A percentile compares a stretch with the other conserved stretches of the same genome.
These are phyloP conservation scores for Leptographium radiaticola DNA, from an alignment of 2,329 filamentous ascomycete genomes.

Conservation along the genomic window DNA sequence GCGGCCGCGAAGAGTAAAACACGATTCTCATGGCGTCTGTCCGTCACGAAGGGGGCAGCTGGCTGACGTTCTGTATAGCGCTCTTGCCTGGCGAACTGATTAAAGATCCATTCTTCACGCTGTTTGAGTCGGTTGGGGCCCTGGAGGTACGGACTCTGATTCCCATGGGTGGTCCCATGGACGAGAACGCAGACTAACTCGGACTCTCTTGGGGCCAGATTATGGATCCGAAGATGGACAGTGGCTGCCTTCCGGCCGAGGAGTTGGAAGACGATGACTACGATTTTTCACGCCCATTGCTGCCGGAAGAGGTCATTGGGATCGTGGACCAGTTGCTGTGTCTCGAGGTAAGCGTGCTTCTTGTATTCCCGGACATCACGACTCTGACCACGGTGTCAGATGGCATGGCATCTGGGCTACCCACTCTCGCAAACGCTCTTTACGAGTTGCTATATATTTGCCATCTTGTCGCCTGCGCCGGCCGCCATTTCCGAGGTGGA, in stretches of 20 bases:
- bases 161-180: too few species aligned
- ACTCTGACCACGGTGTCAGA: slow-evolving; percentile 36
- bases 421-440: slow-evolving; percentile 90
- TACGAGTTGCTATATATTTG: slow-evolving; percentile 82
- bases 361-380: background rate
- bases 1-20: slow-evolving; percentile 36
- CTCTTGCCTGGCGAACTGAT: slow-evolving; percentile 70
- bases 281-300: slow-evolving; percentile 53
- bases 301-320: slow-evolving; percentile 71
- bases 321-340: slow-evolving; percentile 90
- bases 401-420: slow-evolving; percentile 95
- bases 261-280: slow-evolving; percentile 78
- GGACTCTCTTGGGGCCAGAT: slow-evolving; percentile 46
- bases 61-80: slow-evolving; percentile 30
- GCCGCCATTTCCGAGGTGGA: slow-evolving; percentile 49
- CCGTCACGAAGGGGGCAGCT: background rate
- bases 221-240: slow-evolving; percentile 99
- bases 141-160: slow-evolving; percentile 44
- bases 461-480: slow-evolving; percentile 60
- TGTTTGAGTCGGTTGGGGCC: slow-evolving; percentile 87
- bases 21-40: slow-evolving; percentile 10
- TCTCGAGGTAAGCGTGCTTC: slow-evolving; percentile 51
- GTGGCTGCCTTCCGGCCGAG: slow-evolving; percentile 64
- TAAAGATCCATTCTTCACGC: slow-evolving; percentile 86
- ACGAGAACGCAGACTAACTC: too few species aligned